Conservation (phyloP, 345 rosid genomes). For the Camelina neglecta region DNA sequence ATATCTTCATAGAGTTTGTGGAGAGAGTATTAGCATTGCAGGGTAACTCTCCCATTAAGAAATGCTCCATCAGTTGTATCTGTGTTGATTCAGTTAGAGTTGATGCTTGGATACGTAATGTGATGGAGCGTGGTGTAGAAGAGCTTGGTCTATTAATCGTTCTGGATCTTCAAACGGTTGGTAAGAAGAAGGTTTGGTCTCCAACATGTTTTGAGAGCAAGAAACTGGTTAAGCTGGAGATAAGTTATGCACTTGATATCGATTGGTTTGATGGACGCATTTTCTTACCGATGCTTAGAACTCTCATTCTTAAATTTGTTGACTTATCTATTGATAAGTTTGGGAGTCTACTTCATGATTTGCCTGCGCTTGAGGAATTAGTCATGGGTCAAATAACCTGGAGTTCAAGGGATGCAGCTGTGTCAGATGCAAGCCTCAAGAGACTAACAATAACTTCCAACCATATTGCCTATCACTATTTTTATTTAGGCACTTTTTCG, state of each 20-base stretch:
- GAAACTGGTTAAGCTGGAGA: neutral
- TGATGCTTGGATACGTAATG: neutral
- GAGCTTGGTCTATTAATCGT: no score
- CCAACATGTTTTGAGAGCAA: neutral
- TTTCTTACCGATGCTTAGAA: neutral
- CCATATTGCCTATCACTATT: no score
- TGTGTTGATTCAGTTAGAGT: no score
- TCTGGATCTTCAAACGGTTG: no score
- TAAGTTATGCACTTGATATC: neutral
- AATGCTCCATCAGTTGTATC: no score
- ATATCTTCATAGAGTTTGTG: neutral
- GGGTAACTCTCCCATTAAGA: neutral
- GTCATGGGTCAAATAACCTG: no score
- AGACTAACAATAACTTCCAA: neutral
- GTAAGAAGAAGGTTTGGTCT: no score
- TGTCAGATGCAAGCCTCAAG: conserved; percentile 3
- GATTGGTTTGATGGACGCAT: neutral
- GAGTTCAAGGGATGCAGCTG: no score
- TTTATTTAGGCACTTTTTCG: neutral
- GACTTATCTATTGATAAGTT: neutral
- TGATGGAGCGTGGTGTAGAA: neutral
- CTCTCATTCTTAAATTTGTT: neutral
- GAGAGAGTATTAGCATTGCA: neutral
- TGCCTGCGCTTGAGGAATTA: conserved; percentile 23
- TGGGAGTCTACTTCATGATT: conserved; percentile 13